A percentile compares a stretch with the other conserved stretches of the same genome.
Evolutionary conservation across 768 basidiomycete species (phyloP).

Genomic region (Podaxis sp.): DNA sequence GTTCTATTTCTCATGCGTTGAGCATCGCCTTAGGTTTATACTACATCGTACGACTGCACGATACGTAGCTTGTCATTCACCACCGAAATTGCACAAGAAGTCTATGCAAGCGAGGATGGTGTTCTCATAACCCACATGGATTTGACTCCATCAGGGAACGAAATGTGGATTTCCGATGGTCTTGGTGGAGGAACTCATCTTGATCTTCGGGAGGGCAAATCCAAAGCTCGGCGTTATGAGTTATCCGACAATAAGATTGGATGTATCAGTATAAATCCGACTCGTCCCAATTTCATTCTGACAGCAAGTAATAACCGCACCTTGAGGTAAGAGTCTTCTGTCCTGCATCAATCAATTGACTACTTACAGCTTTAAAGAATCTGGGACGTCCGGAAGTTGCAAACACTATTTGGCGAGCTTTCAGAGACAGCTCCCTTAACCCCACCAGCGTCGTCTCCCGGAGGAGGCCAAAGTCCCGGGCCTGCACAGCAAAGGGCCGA

Average conservation of each 20-base stretch:
- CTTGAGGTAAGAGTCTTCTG: slow-evolving; percentile 49
- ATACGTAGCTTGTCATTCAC: slow-evolving; percentile 70
- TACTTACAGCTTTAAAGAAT: slow-evolving; percentile 39
- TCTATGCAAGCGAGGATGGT: slow-evolving; percentile 55
- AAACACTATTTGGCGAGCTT: slow-evolving; percentile 32
- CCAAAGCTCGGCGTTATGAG: slow-evolving; percentile 54
- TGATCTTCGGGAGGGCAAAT: slow-evolving; percentile 63
- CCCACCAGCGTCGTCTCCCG: slow-evolving; percentile 24
- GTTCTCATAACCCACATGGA: slow-evolving; percentile 69
- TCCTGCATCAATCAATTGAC: not conserved
- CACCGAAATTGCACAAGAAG: slow-evolving; percentile 65
- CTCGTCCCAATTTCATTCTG: slow-evolving; percentile 56
- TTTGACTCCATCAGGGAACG: slow-evolving; percentile 58
- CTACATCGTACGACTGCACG: slow-evolving; percentile 79
- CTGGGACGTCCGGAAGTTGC: slow-evolving; percentile 75
- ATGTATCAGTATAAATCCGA: slow-evolving; percentile 74
- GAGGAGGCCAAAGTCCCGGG: not conserved
- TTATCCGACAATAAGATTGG: slow-evolving; percentile 75
- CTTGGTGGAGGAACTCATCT: slow-evolving; percentile 69
- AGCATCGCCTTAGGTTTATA: slow-evolving; percentile 53
- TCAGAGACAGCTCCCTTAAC: slow-evolving; percentile 23
- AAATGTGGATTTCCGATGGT: slow-evolving; percentile 83
- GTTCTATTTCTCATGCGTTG: not conserved
- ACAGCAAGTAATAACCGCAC: slow-evolving; percentile 73
- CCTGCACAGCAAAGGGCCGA: slow-evolving; percentile 17